A percentile compares a stretch with the other conserved stretches of the same genome.
Evolutionary conservation across 2,329 filamentous ascomycete species (phyloP).

Genomic region (Trichoderma simmonsii): DNA sequence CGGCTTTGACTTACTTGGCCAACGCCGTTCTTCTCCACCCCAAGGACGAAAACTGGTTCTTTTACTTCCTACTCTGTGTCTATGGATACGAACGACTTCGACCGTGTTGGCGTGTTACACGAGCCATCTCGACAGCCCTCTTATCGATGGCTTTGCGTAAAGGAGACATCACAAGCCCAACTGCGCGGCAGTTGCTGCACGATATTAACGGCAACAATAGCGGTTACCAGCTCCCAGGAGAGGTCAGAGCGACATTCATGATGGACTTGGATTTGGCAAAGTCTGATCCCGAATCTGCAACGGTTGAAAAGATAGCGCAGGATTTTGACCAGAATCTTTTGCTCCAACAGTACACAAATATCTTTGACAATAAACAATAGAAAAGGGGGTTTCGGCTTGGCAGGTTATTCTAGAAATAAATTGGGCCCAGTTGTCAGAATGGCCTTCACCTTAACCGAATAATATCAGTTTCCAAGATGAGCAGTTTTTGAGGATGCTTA

Average conservation of each 20-base stretch:
- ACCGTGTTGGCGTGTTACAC: conserved; percentile 35
- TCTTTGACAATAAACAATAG: not conserved
- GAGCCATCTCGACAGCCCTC: conserved; percentile 34
- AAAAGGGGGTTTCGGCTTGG: not conserved
- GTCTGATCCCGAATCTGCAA: conserved; percentile 31
- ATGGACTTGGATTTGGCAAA: conserved; percentile 32
- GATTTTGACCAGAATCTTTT: conserved; percentile 31
- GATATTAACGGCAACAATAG: conserved; percentile 23
- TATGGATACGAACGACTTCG: conserved; percentile 38
- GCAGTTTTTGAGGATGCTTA: not conserved
- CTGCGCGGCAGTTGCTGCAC: conserved; percentile 29
- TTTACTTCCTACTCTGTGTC: conserved; percentile 38
- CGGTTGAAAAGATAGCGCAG: conserved; percentile 30
- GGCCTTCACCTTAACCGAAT: not conserved
- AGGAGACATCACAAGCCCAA: conserved; percentile 29
- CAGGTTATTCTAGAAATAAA: not conserved
- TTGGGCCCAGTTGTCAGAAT: not conserved
- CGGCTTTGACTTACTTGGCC: conserved; percentile 4
- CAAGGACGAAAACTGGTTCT: conserved; percentile 31
- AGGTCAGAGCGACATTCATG: conserved; percentile 35
- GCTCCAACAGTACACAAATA: conserved; percentile 29
- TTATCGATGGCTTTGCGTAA: conserved; percentile 36
- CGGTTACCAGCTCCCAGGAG: conserved; percentile 4
- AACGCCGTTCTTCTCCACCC: conserved; percentile 36
- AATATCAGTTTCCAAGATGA: not conserved